Evolutionary conservation across 495 filamentous ascomycete species (phyloP).

Genomic region (Tetracladium setigerum): DNA sequence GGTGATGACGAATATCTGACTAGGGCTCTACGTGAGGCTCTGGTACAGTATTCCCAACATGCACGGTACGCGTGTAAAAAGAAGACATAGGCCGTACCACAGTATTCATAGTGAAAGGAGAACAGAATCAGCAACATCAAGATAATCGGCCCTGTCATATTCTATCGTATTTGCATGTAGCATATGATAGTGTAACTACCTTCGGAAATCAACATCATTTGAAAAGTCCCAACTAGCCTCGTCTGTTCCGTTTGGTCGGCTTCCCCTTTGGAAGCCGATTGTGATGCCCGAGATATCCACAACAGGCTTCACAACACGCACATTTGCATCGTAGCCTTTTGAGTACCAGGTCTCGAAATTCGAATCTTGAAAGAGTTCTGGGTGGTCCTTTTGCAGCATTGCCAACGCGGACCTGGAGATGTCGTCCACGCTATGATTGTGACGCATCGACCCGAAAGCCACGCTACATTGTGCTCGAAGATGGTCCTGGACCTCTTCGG

Average conservation of each 20-base stretch:
- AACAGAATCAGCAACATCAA: too few species aligned
- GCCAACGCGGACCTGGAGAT: slow-evolving; percentile 1
- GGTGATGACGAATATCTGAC: too few species aligned
- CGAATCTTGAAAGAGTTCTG: neutral
- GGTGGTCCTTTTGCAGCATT: neutral
- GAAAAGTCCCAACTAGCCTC: slow-evolving; percentile 9
- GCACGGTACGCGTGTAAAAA: too few species aligned
- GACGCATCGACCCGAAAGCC: slow-evolving; percentile 1
- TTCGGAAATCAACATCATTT: slow-evolving; percentile 1
- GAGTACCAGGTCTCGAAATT: slow-evolving; percentile 8
- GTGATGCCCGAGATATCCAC: neutral
- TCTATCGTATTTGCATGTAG: too few species aligned
- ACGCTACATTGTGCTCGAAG: neutral
- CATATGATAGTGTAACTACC: neutral
- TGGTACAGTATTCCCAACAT: too few species aligned
- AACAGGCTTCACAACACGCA: slow-evolving; percentile 4
- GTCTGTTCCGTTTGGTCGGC: slow-evolving; percentile 7
- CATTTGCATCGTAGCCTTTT: neutral
- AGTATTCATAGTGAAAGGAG: too few species aligned
- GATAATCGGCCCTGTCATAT: too few species aligned
- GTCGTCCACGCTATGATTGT: slow-evolving; percentile 7
- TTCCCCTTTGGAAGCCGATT: slow-evolving; percentile 5
- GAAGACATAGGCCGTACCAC: too few species aligned
- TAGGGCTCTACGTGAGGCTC: too few species aligned
- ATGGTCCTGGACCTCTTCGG: slow-evolving; percentile 1